Base-by-base conservation (phyloP, 2,329 filamentous ascomycete species). In the Talaromyces islandicus region DNA sequence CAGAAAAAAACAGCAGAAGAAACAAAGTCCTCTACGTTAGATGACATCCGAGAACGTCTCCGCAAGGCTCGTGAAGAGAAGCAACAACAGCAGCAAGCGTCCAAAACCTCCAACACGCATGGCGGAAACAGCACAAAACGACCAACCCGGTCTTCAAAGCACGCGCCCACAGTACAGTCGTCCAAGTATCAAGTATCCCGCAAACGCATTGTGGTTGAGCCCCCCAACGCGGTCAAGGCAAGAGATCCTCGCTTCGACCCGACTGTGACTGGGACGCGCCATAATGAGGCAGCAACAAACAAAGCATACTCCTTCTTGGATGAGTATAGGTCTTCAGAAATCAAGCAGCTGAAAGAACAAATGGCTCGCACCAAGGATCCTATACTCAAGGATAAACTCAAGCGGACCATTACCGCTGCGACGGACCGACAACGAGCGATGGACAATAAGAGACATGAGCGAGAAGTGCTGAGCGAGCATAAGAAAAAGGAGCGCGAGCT, bases 221-320 rank as follows among this genome's bases (percentile, higher is more conserved):
- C 77, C 4, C 75, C 77, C 2, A 29, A 41, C 12, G 75, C 80
- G 35, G 72, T 71, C 72, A 90, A 89, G 70, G 78, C 82, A 1
- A 88, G 93, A 58, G 94, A 99, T 74, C 94, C 94, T 19, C 88
- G 94, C 56, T 99, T 99, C 78, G 91, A 94, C 64, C 83, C 87
- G 0, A 81, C 85, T 25, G 72, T 80, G 57, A 65, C 65, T 66
- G 71, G 61, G 63, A 71, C 51, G n/a, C 29, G 35, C 50, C 29
- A 68, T 25, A 65, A 67, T 68, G 60, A 75, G 73, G 17, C 73
- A 80, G 24, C 84, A 83, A 70, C 87, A 35, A 83, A 83, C 62
- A 87, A 85, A 66, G 90, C 91, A 35, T 99, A 99, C 76, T 82
- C 86, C 2, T 99, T 99, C 78, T 78, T 99, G 56, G 86, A 92